Base-by-base conservation (phyloP, 768 basidiomycete genomes). In the Leccinum incarnatum region DNA sequence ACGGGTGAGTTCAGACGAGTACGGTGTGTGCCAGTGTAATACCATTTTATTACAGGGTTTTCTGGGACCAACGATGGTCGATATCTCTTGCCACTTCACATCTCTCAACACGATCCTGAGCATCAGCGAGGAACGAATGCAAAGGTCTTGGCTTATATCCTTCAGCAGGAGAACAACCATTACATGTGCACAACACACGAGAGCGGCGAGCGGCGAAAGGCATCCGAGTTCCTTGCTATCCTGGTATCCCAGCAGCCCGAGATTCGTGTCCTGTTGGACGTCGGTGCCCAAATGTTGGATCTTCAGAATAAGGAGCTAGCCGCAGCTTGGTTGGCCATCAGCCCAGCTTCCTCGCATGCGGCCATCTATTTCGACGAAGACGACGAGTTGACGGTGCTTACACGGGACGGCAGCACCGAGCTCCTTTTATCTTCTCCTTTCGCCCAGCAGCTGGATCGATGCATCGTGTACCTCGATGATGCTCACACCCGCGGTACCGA, bases 261-360 rank as follows among this genome's bases (percentile, higher is more conserved):
- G 19, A 72, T 83, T 25, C 73, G 73, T 19, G 81, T 84, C 5
- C 66, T 84, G 23, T 67, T 84, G 14, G 83, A 84, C 50, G 82
- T 84, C 14, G 83, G 83, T 2, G 83, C 83, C 0, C 83, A 84
- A 58, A 79, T 85, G 69, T 68, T 84, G 10, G 82, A 84, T 47
- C 69, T 82, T 55, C 66, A 72, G 23, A 84, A 82, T 58, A 34
- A 63, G 2, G 69, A 79, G 23, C 54, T 84, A 1, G 79, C 74
- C 3, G 37, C 56, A 19, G 52, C 63, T 2, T 84, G 83, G 84
- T 65, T 84, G 5, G 32, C 49, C 21, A 53, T 59, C 47, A 67
- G 54, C 12, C 19, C 51, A 1, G 47, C 51, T 23, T 45, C 64
- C 0, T 53, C 60, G 37, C 37, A 8, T 21, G 75, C 75, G 0